Evolutionary conservation across 2,329 filamentous ascomycete species (phyloP).

Genomic region (Trichoderma hamatum): DNA sequence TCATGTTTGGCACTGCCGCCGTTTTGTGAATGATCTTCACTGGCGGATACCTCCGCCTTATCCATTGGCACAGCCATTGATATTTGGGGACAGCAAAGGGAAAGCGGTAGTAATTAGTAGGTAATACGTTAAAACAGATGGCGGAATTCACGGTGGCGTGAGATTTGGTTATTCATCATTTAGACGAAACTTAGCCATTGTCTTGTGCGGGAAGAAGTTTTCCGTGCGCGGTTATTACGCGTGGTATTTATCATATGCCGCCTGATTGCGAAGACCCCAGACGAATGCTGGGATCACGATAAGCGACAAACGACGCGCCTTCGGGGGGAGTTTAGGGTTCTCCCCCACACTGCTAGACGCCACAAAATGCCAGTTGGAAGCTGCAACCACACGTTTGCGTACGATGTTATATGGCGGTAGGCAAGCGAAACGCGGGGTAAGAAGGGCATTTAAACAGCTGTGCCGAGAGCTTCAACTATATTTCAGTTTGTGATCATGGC

Average conservation of each 20-base stretch:
- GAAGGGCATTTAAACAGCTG: neutral
- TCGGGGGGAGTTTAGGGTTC: constrained; percentile 23
- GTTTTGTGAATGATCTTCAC: constrained; percentile 10
- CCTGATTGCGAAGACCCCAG: neutral
- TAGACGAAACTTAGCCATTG: neutral
- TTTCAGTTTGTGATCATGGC: neutral
- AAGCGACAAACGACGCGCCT: neutral
- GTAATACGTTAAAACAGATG: neutral
- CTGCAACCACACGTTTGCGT: neutral
- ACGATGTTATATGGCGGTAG: neutral
- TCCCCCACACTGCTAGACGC: constrained; percentile 19
- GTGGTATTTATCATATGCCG: constrained; percentile 17
- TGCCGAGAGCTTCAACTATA: neutral
- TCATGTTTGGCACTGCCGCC: constrained; percentile 17
- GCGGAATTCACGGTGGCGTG: neutral
- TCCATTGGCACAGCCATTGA: neutral
- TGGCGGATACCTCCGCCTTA: constrained; percentile 8
- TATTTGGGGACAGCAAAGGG: neutral
- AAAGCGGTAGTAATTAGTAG: neutral
- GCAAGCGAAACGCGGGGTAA: constrained; percentile 1
- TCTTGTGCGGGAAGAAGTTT: neutral
- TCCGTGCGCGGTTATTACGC: neutral
- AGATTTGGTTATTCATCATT: neutral
- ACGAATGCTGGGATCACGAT: neutral
- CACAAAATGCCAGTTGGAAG: neutral